Evolutionary conservation across 768 basidiomycete genomes (phyloP), one percentile per base, ranked within the genome.

Genomic region (Heimioporus sp.): DNA sequence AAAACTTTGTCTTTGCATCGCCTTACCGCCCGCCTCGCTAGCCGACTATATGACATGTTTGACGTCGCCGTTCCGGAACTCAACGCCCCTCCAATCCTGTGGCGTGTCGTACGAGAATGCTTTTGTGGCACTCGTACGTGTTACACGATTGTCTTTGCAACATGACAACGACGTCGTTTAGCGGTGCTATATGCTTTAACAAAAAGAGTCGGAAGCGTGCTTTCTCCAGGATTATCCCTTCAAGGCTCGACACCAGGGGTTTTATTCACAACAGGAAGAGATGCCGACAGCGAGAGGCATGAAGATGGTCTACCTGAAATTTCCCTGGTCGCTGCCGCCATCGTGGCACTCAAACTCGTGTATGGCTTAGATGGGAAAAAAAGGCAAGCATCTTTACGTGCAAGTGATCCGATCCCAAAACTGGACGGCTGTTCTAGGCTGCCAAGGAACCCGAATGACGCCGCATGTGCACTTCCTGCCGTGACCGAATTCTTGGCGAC

Each of bases 341-440:
- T 93, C 12, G 76, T 92, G 11, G 83, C 85, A 34, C 73, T 94
- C 59, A 95, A 94, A 72, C 77, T 96, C 77, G 79, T 85, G 21
- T 94, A 94, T 61, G 94, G 92, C 1, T 63, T 94, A 28, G 92
- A 94, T 64, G 90, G 84, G 28, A 73, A 72, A 56, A 50, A 60
- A 48, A 80, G 89, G 88, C 83, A 63, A 53, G 72, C 55, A 32
- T 10, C 0, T 39, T 53, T 50, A 45, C 48, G 43, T 54, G 43
- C 30, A 41, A 36, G 28, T 39, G 15, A 41, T 41, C 16, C 21
- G 40, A 42, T 3, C 56, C 42, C 43, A 38, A 37, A 52, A 52
- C 52, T 61, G 52, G 60, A 40, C 13, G 15, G 13, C 41, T 21
- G 20, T 58, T 42, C 53, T 56, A 86, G 80, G 65, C 61, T 67